Conservation (phyloP, 2,329 filamentous ascomycete genomes). For the Trematosphaeria pertusa region DNA sequence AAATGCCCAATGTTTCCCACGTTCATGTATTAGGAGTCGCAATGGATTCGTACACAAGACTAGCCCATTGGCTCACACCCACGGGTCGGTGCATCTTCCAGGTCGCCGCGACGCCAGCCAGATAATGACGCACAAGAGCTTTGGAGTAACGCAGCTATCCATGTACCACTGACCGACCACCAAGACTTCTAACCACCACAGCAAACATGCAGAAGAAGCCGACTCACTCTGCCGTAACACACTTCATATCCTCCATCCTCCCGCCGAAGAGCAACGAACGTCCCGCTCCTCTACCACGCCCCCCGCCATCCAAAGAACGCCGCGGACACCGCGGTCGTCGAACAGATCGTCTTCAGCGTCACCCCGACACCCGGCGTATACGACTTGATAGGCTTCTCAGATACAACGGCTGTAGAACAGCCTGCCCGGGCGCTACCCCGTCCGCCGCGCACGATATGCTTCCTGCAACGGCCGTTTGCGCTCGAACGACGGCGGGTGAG, state of each 20-base stretch:
- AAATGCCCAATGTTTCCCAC: too few relatives aligned
- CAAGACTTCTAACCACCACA: conserved; percentile 3
- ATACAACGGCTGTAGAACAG: conserved; percentile 7
- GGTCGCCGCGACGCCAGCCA: too few relatives aligned
- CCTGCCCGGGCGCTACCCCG: conserved; percentile 10
- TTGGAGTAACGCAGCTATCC: conserved; percentile 3
- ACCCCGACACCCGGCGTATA: conserved; percentile 41
- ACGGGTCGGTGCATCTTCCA: too few relatives aligned
- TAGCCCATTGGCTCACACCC: too few relatives aligned
- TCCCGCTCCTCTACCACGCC: conserved; percentile 43
- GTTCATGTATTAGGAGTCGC: too few relatives aligned
- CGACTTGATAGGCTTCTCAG: conserved; percentile 29
- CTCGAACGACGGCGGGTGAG: conserved; percentile 38
- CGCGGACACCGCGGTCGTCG: conserved; percentile 33
- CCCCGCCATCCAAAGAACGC: conserved; percentile 38
- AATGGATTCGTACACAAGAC: too few relatives aligned
- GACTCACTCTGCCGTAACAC: conserved; percentile 36
- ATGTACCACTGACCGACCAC: conserved; percentile 10
- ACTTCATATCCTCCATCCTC: conserved; percentile 37
- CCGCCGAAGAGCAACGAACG: conserved; percentile 40
- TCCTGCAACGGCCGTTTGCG: conserved; percentile 42
- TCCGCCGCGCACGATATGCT: conserved; percentile 37
- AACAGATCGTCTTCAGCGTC: conserved; percentile 41
- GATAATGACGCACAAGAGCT: conserved; percentile 35
- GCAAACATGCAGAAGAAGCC: conserved; percentile 29